Evolutionary conservation across 2,329 filamentous ascomycete species (phyloP).

Genomic region (Monosporascus cannonballus): DNA sequence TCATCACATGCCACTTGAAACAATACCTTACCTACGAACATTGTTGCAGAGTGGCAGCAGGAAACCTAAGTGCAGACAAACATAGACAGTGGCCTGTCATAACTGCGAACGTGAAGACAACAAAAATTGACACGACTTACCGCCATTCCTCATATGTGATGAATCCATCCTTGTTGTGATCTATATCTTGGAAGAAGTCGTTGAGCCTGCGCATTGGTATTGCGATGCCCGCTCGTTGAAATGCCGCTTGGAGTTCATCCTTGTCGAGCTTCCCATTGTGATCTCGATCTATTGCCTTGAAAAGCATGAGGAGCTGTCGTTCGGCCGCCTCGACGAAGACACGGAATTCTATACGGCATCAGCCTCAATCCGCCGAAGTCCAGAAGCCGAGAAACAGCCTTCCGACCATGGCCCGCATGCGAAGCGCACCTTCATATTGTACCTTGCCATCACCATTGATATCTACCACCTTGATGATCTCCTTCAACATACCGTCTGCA

Average conservation of each 20-base stretch:
- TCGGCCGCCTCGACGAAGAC: slow-evolving; percentile 85
- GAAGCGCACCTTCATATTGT: slow-evolving; percentile 67
- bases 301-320: slow-evolving; percentile 72
- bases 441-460: slow-evolving; percentile 84
- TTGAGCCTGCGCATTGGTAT: slow-evolving; percentile 73
- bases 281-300: slow-evolving; percentile 80
- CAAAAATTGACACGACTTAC: slow-evolving; percentile 46
- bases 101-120: too few species aligned
- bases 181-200: slow-evolving; percentile 84
- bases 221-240: slow-evolving; percentile 69
- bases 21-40: too few species aligned
- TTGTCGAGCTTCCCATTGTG: slow-evolving; percentile 82
- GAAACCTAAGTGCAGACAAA: neutral
- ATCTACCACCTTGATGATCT: slow-evolving; percentile 78
- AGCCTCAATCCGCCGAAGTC: slow-evolving; percentile 4
- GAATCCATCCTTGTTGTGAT: slow-evolving; percentile 78
- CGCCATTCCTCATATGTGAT: slow-evolving; percentile 96
- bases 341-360: slow-evolving; percentile 65
- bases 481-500: slow-evolving; percentile 76
- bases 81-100: too few species aligned
- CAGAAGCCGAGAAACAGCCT: neutral
- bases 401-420: too few species aligned
- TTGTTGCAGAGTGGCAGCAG: neutral
- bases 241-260: slow-evolving; percentile 73
- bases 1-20: too few species aligned